These are phyloP conservation scores for Cystofilobasidium ferigula DNA, from an alignment of 768 basidiomycete genomes.

Conservation along the genomic window DNA sequence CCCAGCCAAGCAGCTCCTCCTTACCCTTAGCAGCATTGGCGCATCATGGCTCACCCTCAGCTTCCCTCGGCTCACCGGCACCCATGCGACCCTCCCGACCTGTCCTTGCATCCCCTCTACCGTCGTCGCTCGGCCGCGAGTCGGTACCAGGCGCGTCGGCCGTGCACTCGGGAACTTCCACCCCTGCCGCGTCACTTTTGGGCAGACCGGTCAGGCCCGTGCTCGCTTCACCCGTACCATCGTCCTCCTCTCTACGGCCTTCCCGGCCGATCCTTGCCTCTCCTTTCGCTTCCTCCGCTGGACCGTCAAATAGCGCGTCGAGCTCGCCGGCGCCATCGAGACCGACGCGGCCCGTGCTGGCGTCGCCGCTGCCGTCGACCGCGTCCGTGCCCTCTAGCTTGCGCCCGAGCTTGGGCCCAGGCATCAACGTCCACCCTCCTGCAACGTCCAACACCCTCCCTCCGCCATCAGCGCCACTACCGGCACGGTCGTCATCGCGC, in stretches of 20 bases:
- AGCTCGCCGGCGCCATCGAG: not conserved
- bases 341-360: not conserved
- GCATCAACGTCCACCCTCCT: not conserved
- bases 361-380: not conserved
- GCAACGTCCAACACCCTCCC: not conserved
- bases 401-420: not conserved
- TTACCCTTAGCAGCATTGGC: too few relatives aligned
- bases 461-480: too few relatives aligned
- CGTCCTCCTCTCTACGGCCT: not conserved
- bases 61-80: not conserved
- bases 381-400: not conserved
- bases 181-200: not conserved
- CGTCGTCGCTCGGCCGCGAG: too few relatives aligned
- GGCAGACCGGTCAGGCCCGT: not conserved
- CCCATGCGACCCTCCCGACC: slow-evolving; percentile 9
- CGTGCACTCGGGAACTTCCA: too few relatives aligned
- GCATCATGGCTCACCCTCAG: too few relatives aligned
- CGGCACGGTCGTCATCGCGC: not conserved
- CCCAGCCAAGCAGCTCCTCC: too few relatives aligned
- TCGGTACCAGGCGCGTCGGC: too few relatives aligned
- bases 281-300: not conserved
- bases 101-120: not conserved
- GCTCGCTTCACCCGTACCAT: not conserved
- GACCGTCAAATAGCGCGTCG: too few relatives aligned
- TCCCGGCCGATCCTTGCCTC: not conserved